These are phyloP conservation scores for Mucor lusitanicus DNA, from an alignment of 371 early-diverging fungal genomes.

Conservation along the genomic window DNA sequence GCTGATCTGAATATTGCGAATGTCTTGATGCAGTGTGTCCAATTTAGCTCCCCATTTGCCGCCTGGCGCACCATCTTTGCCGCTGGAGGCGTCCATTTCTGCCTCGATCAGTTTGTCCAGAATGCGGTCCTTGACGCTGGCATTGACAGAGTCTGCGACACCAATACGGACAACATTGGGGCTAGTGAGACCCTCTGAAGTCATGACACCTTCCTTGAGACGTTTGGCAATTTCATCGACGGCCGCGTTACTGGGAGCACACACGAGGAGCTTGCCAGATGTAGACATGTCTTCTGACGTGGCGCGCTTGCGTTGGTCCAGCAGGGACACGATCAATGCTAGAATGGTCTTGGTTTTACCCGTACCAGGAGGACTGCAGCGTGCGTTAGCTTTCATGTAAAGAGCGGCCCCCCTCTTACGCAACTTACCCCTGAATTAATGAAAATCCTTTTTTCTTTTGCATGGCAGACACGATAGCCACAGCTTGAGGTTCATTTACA, in stretches of 20 bases:
- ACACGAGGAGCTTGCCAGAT: conserved; percentile 73
- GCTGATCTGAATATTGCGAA: conserved; percentile 47
- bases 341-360: conserved; percentile 94
- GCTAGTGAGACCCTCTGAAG: conserved; percentile 51
- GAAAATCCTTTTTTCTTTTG: conserved; percentile 76
- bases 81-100: conserved; percentile 39
- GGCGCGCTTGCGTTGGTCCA: conserved; percentile 45
- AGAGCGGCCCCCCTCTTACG: neutral
- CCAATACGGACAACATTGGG: conserved; percentile 89
- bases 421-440: conserved; percentile 83
- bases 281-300: conserved; percentile 1
- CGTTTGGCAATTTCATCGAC: conserved; percentile 95
- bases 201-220: conserved; percentile 69
- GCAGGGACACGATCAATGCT: conserved; percentile 74
- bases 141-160: conserved; percentile 71
- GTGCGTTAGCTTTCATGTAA: neutral
- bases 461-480: conserved; percentile 77
- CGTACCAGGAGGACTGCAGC: conserved; percentile 80
- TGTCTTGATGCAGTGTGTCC: conserved; percentile 32
- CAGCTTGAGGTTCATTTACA: conserved; percentile 90
- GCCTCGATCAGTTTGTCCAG: conserved; percentile 66
- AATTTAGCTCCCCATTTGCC: conserved; percentile 27
- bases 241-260: conserved; percentile 98
- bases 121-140: conserved; percentile 70
- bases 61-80: conserved; percentile 19